Percentiles rank a stretch among this genome's conserved stretches.
Conservation (phyloP, 2,329 filamentous ascomycete genomes). For the Botrytis cinerea region DNA sequence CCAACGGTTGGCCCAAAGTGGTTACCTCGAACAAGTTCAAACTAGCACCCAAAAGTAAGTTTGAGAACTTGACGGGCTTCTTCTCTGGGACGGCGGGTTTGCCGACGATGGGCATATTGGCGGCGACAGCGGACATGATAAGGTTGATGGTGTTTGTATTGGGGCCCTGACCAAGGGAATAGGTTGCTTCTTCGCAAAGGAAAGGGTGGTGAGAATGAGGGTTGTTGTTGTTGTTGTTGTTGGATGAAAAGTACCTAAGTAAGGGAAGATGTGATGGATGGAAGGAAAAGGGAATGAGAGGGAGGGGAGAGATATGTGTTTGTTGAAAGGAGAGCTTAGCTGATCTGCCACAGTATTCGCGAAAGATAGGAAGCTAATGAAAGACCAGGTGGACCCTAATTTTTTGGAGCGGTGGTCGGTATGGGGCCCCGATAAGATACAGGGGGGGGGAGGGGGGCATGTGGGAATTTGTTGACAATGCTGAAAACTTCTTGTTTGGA, state of each 20-base stretch:
- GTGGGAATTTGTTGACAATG: slow-evolving; percentile 7
- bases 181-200: slow-evolving; percentile 78
- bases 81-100: slow-evolving; percentile 70
- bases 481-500: neutral
- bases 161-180: slow-evolving; percentile 98
- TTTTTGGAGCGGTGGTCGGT: neutral
- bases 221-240: neutral
- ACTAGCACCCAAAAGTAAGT: slow-evolving; percentile 66
- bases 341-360: neutral
- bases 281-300: neutral
- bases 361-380: slow-evolving; percentile 11
- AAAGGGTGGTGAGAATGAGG: slow-evolving; percentile 13
- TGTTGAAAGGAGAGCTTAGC: slow-evolving; percentile 9
- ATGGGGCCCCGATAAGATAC: slow-evolving; percentile 1
- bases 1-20: slow-evolving; percentile 74
- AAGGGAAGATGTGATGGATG: neutral
- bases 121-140: slow-evolving; percentile 60
- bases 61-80: slow-evolving; percentile 99
- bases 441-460: neutral
- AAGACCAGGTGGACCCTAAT: slow-evolving; percentile 16
- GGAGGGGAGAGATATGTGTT: neutral
- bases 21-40: slow-evolving; percentile 51
- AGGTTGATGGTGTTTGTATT: slow-evolving; percentile 54
- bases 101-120: slow-evolving; percentile 42
- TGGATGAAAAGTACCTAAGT: neutral